These are phyloP conservation scores for Mycena galericulata DNA, from an alignment of 768 basidiomycete species.

Conservation along the genomic window DNA sequence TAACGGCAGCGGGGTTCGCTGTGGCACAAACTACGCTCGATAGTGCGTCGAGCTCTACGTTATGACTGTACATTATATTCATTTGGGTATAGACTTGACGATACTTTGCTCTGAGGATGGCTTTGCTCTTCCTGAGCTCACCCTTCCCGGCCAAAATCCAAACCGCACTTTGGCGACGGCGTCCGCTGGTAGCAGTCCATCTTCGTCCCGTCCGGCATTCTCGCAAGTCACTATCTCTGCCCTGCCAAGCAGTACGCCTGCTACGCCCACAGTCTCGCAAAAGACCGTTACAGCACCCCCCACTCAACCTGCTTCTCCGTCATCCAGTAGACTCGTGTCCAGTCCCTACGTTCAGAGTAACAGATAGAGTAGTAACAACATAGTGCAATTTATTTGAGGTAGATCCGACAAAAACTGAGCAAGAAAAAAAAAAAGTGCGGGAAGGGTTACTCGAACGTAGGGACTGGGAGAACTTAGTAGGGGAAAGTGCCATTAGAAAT, in stretches of 20 bases:
- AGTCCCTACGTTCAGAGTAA: too few relatives aligned
- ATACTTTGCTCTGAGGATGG: constrained; percentile 24
- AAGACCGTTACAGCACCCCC: constrained; percentile 17
- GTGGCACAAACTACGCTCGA: constrained; percentile 49
- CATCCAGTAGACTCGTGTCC: too few relatives aligned
- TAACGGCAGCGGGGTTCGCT: constrained; percentile 43
- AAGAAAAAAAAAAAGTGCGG: too few relatives aligned
- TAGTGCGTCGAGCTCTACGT: constrained; percentile 41
- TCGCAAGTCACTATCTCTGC: constrained; percentile 28
- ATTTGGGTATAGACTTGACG: constrained; percentile 13
- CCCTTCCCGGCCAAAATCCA: constrained; percentile 30
- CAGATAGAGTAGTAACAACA: too few relatives aligned
- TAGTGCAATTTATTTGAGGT: too few relatives aligned
- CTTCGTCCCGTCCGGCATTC: not conserved
- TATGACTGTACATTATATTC: not conserved
- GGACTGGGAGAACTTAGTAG: too few relatives aligned
- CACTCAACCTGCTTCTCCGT: not conserved
- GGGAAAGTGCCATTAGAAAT: too few relatives aligned
- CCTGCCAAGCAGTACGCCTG: not conserved
- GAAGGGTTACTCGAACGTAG: too few relatives aligned
- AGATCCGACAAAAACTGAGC: too few relatives aligned
- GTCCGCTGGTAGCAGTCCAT: not conserved
- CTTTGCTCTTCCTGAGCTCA: constrained; percentile 29
- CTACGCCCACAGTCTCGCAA: constrained; percentile 11
- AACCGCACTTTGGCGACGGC: constrained; percentile 28